A percentile compares a stretch with the other conserved stretches of the same genome.
Conservation (phyloP, 2,329 filamentous ascomycete genomes). For the Paecilomyces fulvus region DNA sequence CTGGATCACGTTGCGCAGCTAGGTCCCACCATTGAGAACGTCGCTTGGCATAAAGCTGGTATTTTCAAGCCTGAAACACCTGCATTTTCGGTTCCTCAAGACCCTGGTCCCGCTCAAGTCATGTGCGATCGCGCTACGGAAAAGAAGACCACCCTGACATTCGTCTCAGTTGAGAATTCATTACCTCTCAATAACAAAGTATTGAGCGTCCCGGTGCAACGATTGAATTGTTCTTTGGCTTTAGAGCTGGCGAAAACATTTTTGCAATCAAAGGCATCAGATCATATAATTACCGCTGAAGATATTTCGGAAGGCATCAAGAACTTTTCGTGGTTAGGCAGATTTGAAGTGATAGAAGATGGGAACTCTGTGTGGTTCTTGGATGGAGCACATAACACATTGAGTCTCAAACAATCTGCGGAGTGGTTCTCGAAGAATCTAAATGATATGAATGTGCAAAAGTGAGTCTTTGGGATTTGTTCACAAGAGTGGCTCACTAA, state of each 20-base stretch:
- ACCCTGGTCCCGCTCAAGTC: constrained; percentile 38
- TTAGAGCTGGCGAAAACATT: constrained; percentile 16
- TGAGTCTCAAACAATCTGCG: constrained; percentile 30
- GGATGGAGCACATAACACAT: constrained; percentile 36
- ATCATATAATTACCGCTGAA: constrained; percentile 6
- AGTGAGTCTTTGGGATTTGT: constrained; percentile 3
- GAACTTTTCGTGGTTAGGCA: constrained; percentile 23
- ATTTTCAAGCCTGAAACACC: constrained; percentile 56
- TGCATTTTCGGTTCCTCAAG: constrained; percentile 52
- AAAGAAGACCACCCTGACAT: constrained; percentile 40
- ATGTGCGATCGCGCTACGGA: constrained; percentile 46
- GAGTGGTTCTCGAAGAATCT: constrained; percentile 28
- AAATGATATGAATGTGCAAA: constrained; percentile 1
- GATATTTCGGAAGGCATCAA: constrained; percentile 19
- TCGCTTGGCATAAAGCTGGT: constrained; percentile 58
- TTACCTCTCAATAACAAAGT: constrained; percentile 9
- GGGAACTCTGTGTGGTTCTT: constrained; percentile 27
- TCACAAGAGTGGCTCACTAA: not conserved
- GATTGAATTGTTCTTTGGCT: constrained; percentile 26
- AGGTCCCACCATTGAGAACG: constrained; percentile 51
- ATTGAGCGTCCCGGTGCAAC: constrained; percentile 19
- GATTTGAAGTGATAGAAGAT: constrained; percentile 23
- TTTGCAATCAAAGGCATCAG: constrained; percentile 13
- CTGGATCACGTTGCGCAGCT: constrained; percentile 60
- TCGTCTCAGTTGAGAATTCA: constrained; percentile 24